A percentile compares a stretch with the other conserved stretches of the same genome.
These are phyloP conservation scores for Trichoderma guizhouense DNA, from an alignment of 2,329 filamentous ascomycete genomes.

Conservation along the genomic window DNA sequence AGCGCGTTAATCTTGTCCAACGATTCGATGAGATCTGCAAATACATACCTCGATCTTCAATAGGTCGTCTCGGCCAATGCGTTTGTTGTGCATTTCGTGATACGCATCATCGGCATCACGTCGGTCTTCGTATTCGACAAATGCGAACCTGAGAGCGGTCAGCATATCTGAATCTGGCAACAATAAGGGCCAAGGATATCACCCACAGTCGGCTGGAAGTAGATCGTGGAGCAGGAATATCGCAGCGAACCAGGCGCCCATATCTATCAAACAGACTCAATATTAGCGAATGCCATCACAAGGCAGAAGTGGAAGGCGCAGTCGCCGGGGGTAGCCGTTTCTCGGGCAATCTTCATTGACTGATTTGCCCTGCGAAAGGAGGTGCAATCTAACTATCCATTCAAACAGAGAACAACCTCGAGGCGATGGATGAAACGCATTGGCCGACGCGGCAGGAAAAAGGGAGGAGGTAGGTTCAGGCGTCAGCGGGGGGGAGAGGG, in stretches of 20 bases:
- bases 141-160: slow-evolving; percentile 68
- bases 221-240: slow-evolving; percentile 93
- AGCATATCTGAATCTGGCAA: background rate
- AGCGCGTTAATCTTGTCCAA: background rate
- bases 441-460: slow-evolving; percentile 25
- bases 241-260: slow-evolving; percentile 94
- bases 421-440: slow-evolving; percentile 29
- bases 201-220: slow-evolving; percentile 94
- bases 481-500: slow-evolving; percentile 25
- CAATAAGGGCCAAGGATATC: background rate
- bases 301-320: slow-evolving; percentile 20
- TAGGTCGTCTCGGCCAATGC: slow-evolving; percentile 89
- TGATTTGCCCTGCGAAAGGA: slow-evolving; percentile 21
- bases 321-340: slow-evolving; percentile 11
- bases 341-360: slow-evolving; percentile 11
- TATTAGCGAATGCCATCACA: slow-evolving; percentile 42
- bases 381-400: slow-evolving; percentile 25
- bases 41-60: slow-evolving; percentile 86
- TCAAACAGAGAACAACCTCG: slow-evolving; percentile 28
- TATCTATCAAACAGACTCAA: slow-evolving; percentile 59
- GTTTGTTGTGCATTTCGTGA: slow-evolving; percentile 99
- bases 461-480: slow-evolving; percentile 20
- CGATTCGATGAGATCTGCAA: slow-evolving; percentile 10
- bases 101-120: slow-evolving; percentile 98
- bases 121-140: slow-evolving; percentile 98